These are phyloP conservation scores for Septoria linicola DNA, from an alignment of 2,329 filamentous ascomycete species.

Conservation along the genomic window DNA sequence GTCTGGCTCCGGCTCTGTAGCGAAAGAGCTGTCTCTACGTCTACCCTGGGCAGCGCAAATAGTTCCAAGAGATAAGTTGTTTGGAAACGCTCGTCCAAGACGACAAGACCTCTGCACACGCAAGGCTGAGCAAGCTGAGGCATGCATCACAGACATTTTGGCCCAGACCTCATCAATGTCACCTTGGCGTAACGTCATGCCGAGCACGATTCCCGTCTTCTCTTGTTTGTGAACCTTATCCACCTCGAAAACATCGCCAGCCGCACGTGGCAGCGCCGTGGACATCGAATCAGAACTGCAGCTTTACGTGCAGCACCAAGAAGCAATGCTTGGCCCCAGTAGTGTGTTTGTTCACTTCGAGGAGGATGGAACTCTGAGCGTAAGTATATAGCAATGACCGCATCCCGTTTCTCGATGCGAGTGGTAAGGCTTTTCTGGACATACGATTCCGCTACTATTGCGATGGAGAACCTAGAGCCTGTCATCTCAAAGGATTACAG, in stretches of 20 bases:
- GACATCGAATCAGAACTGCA: slow-evolving; percentile 10
- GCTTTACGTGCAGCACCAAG: slow-evolving; percentile 13
- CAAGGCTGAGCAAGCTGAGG: no score
- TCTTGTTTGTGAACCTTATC: slow-evolving; percentile 10
- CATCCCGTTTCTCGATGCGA: background rate
- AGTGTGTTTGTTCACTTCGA: slow-evolving; percentile 8
- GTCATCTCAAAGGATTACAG: slow-evolving; percentile 19
- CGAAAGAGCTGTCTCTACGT: no score
- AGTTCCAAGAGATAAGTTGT: no score
- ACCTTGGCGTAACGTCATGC: no score
- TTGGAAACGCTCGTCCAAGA: no score
- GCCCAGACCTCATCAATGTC: no score
- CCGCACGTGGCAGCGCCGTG: slow-evolving; percentile 1
- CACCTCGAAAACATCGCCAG: background rate
- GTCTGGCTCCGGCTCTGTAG: no score
- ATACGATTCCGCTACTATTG: background rate
- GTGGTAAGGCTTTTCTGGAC: background rate
- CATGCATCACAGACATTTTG: no score
- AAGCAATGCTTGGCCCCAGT: slow-evolving; percentile 16
- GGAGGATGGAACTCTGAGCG: slow-evolving; percentile 1
- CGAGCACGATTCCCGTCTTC: background rate
- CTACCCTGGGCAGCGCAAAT: no score
- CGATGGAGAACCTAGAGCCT: slow-evolving; percentile 18
- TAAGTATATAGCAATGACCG: slow-evolving; percentile 8
- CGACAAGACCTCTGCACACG: no score